Evolutionary conservation across 2,329 filamentous ascomycete genomes (phyloP), one percentile per base, ranked within the genome.

Genomic region (Xylaria sp.): DNA sequence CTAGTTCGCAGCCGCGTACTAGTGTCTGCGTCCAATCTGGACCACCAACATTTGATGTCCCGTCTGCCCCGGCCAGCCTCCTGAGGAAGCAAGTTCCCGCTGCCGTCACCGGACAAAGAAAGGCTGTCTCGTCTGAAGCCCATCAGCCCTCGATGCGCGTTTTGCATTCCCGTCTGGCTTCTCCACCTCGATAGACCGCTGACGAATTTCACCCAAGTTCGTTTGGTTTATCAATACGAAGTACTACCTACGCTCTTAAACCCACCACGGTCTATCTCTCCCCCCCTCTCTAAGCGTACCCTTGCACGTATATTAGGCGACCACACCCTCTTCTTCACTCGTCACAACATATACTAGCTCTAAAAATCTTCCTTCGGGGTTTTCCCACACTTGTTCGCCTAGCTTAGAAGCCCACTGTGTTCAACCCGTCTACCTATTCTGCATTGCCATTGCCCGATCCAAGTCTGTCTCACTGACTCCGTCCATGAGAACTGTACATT

Each of bases 31-130:
- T 60, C 54, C 44, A 34, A 57, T 44, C 53, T 47, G 42, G 21
- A 34, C 37, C 26, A 37, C 34, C 43, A 39, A 49, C 57, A 57
- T 60, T 61, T 63, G 54, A 59, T 52, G 61, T 65, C 58, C 59
- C 53, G 54, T 57, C 50, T 52, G 48, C 55, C 50, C 54, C 57
- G 44, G 50, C 59, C 61, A 64, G 55, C 59, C 55, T 65, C 56
- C 56, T 47, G 40, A 56, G 48, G 54, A 66, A 65, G 65, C 60
- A 69, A 58, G 58, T 54, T 63, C 64, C 65, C 60, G 65, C 52
- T 60, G 53, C 56, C 57, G 57, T 56, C 41, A 52, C 52, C 61
- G 40, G 57, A 69, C 66, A 69, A 70, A 70, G 67, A 63, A 65
- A 64, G 22, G 49, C 54, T 61, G 65, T 69, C 62, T 64, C 66